Evolutionary conservation across 2,329 filamentous ascomycete genomes (phyloP).

Genomic region (Diplodia sapinea): DNA sequence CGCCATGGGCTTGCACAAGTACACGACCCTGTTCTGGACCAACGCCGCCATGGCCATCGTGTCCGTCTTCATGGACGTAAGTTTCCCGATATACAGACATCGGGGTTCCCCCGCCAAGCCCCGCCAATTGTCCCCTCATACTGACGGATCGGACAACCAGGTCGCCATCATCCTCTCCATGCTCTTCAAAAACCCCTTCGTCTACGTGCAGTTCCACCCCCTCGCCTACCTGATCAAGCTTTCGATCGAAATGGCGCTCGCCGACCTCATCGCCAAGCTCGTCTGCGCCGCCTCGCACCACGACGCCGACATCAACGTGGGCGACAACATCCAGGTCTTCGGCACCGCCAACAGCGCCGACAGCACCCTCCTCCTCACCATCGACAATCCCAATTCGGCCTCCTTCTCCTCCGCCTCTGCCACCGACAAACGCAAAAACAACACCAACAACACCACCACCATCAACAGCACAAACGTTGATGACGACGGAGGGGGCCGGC

Average conservation of each 20-base stretch:
- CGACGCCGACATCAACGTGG: no score
- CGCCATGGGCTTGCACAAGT: constrained; percentile 39
- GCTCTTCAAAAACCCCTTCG: constrained; percentile 43
- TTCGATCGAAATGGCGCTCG: constrained; percentile 52
- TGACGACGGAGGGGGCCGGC: no score
- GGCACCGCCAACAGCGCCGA: no score
- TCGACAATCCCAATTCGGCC: no score
- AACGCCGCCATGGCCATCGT: constrained; percentile 39
- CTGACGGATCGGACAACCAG: constrained; percentile 29
- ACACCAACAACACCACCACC: no score
- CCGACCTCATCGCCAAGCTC: constrained; percentile 48
- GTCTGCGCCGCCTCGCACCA: constrained; percentile 35
- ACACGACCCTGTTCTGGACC: constrained; percentile 39
- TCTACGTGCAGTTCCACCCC: constrained; percentile 50
- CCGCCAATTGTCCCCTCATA: neutral
- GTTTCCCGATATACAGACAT: neutral
- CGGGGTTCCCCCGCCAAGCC: no score
- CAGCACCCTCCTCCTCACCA: no score
- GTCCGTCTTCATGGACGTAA: constrained; percentile 39
- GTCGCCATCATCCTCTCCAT: constrained; percentile 48
- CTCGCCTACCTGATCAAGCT: constrained; percentile 45
- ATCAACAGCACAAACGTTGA: no score
- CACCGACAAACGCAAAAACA: no score
- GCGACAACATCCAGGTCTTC: no score
- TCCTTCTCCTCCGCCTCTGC: no score